Conservation (phyloP, 495 filamentous ascomycete species). For the Apodospora peruviana region DNA sequence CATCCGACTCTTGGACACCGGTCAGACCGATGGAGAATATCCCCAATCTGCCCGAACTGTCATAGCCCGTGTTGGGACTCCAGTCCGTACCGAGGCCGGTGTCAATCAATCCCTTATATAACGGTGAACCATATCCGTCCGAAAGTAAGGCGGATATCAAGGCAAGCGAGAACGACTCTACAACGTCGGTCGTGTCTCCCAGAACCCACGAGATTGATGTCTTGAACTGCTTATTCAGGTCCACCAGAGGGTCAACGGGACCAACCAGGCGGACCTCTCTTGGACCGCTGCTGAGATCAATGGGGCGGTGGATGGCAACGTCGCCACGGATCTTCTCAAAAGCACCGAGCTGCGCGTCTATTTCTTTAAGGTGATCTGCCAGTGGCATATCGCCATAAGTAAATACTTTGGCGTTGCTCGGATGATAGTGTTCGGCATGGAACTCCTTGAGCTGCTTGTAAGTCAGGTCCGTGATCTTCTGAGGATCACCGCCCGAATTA, state of each 20-base stretch:
- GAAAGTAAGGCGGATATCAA: conserved; percentile 76
- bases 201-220: conserved; percentile 90
- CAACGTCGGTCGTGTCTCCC: conserved; percentile 70
- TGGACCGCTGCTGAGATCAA: conserved; percentile 63
- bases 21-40: conserved; percentile 88
- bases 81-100: conserved; percentile 87
- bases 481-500: conserved; percentile 93
- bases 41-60: conserved; percentile 65
- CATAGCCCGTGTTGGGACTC: conserved; percentile 89
- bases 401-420: conserved; percentile 90
- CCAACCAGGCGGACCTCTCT: conserved; percentile 65
- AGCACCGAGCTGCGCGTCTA: conserved; percentile 62
- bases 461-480: conserved; percentile 91
- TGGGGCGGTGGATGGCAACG: conserved; percentile 65
- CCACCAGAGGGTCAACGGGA: conserved; percentile 82
- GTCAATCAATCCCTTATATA: conserved; percentile 89
- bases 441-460: conserved; percentile 80
- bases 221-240: conserved; percentile 81
- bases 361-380: conserved; percentile 67
- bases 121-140: conserved; percentile 90
- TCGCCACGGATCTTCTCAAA: conserved; percentile 69
- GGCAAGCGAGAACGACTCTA: conserved; percentile 80
- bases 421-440: conserved; percentile 88
- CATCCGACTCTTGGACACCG: conserved; percentile 73
- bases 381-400: conserved; percentile 95